Evolutionary conservation across 352 stramenopile species (phyloP).

Genomic region (Globisporangium paroecandrum): DNA sequence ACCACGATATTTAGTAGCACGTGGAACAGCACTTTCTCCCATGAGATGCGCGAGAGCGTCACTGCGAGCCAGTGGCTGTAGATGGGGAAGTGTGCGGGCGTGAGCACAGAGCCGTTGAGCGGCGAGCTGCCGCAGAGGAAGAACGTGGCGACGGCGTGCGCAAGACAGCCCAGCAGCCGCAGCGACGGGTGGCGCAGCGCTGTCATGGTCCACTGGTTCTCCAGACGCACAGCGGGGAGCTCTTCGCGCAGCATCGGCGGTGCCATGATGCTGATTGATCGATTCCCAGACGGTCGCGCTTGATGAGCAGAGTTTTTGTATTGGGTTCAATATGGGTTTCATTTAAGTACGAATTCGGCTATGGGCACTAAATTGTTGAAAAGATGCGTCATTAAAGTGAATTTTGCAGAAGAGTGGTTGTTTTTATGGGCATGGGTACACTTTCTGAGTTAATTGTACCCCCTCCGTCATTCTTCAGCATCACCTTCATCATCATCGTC

Average conservation of each 20-base stretch:
- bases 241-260: background rate
- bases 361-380: background rate
- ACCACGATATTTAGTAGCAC: constrained; percentile 14
- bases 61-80: constrained; percentile 29
- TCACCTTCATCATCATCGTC: constrained; percentile 26
- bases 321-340: background rate
- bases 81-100: constrained; percentile 36
- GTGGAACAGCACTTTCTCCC: constrained; percentile 38
- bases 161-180: constrained; percentile 31
- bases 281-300: background rate
- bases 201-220: constrained; percentile 35
- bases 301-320: background rate
- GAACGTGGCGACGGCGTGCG: constrained; percentile 36
- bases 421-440: constrained; percentile 1
- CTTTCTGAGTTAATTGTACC: background rate
- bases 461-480: background rate
- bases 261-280: background rate
- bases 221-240: constrained; percentile 24
- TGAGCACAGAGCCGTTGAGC: constrained; percentile 29
- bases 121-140: constrained; percentile 39
- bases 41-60: constrained; percentile 19
- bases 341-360: background rate
- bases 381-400: background rate
- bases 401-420: background rate
- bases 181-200: constrained; percentile 39